Evolutionary conservation across 148 eudicot species (phyloP), one percentile per base, ranked within the genome.

Genomic region (Arbutus unedo): DNA sequence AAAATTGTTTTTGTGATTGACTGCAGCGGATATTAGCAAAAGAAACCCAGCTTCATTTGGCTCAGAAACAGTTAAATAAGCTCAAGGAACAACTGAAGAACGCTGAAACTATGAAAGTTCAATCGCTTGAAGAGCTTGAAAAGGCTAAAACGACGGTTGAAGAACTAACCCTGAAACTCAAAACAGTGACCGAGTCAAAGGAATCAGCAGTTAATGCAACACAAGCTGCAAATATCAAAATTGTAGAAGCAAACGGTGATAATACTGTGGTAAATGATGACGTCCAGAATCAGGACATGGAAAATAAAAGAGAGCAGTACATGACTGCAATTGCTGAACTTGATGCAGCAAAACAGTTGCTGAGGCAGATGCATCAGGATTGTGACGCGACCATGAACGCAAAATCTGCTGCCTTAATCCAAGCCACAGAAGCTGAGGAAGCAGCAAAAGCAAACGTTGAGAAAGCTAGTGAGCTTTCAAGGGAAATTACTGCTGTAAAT

Each of bases 41-140:
- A 83, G 94, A 94, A 85, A 89, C 94, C 0, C 91, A 89, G 82
- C 88, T 90, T 79, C 98, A 93, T 80, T 78, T 96, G 85, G 93
- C 95, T 67, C 90, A 94, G 78, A 94, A 92, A 87, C 95, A 96
- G 88, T 84, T 96, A 55, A 91, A 88, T 81, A 96, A 92, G 90
- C 87, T 94, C 67, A 94, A 91, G 83, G 97, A 93, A 77, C 90
- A 89, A 81, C 85, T 96, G 54, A 88, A 87, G 81, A 91, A 91
- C 90, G 95, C 97, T 48, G 98, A 96, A 88, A 77, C 84, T 73
- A 94, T 93, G 47, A 96, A 94, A 90, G 83, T 88, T 50, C 93
- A 93, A 81, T 98, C 98, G 68, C 94, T 91, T 44, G 80, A 66
- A 71, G 98, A 96, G 84, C 98, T 96, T 57, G 94, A 93, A 62